Percentiles rank a stretch among this genome's conserved stretches.
Conservation (phyloP, 495 filamentous ascomycete genomes). For the Friedmanniomyces simplex region DNA sequence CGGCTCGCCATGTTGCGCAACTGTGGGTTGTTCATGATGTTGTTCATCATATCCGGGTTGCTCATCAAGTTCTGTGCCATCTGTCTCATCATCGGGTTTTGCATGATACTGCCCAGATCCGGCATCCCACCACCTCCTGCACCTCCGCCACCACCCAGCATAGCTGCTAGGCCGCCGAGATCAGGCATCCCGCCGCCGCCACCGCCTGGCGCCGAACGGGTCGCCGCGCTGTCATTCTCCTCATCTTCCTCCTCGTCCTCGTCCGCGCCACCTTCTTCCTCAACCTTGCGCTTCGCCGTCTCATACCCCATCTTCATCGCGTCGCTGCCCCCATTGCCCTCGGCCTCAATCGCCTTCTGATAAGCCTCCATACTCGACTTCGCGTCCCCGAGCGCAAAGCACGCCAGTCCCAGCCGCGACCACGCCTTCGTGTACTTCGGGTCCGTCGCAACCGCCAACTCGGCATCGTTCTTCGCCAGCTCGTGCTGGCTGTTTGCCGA, state of each 20-base stretch:
- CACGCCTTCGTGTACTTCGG: constrained; percentile 94
- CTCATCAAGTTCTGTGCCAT: constrained; percentile 97
- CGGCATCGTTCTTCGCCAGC: constrained; percentile 72
- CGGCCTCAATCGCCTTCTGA: constrained; percentile 79
- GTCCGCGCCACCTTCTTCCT: constrained; percentile 50
- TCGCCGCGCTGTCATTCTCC: constrained; percentile 38
- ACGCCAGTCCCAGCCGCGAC: constrained; percentile 80
- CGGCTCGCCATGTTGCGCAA: constrained; percentile 69
- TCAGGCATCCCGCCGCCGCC: constrained; percentile 57
- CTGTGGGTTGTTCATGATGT: constrained; percentile 88
- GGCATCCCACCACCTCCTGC: constrained; percentile 71
- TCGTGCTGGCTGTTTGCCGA: constrained; percentile 70
- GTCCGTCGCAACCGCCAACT: constrained; percentile 74
- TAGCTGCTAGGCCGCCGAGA: constrained; percentile 56
- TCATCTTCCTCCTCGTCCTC: constrained; percentile 41
- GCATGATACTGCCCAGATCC: constrained; percentile 78
- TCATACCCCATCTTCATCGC: constrained; percentile 92
- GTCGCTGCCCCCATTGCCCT: constrained; percentile 81
- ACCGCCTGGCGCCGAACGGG: constrained; percentile 14
- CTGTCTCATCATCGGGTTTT: constrained; percentile 89
- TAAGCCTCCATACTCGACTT: constrained; percentile 93
- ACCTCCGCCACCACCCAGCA: constrained; percentile 56
- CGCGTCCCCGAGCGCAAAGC: constrained; percentile 81
- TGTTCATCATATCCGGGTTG: constrained; percentile 81
- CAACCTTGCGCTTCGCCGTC: constrained; percentile 74